Evolutionary conservation across 768 basidiomycete species (phyloP).

Genomic region (Multifurca ochricompacta): DNA sequence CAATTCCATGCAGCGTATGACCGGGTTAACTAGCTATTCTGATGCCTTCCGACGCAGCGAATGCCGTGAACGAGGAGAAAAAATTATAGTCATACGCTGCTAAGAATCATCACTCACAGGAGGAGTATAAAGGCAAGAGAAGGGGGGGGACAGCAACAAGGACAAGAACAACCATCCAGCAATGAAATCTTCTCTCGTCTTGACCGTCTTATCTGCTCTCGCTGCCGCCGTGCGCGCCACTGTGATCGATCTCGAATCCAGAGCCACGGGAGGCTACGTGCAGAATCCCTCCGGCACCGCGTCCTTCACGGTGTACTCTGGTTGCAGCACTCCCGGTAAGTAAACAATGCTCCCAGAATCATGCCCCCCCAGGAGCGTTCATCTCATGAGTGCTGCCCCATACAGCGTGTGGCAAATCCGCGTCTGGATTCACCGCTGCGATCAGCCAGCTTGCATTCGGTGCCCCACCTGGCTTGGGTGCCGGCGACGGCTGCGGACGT

Average conservation of each 20-base stretch:
- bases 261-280: conserved; percentile 43
- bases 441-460: conserved; percentile 53
- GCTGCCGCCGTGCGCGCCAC: not conserved
- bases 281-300: conserved; percentile 45
- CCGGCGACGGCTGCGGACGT: conserved; percentile 55
- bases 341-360: too few relatives aligned
- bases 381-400: not conserved
- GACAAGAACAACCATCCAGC: not conserved
- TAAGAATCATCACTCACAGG: not conserved
- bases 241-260: not conserved
- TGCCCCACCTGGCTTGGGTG: conserved; percentile 38
- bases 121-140: not conserved
- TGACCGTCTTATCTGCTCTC: not conserved
- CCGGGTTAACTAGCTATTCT: not conserved
- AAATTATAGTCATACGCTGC: not conserved
- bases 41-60: not conserved
- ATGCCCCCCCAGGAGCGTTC: too few relatives aligned
- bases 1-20: not conserved
- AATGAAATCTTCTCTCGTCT: conserved; percentile 1
- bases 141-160: not conserved
- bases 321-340: conserved; percentile 42
- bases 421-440: conserved; percentile 46
- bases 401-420: conserved; percentile 45
- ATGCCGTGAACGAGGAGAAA: not conserved
- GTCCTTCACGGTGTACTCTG: conserved; percentile 52